Conservation (phyloP, 75 land plant species). For the Picea sitchensis region DNA sequence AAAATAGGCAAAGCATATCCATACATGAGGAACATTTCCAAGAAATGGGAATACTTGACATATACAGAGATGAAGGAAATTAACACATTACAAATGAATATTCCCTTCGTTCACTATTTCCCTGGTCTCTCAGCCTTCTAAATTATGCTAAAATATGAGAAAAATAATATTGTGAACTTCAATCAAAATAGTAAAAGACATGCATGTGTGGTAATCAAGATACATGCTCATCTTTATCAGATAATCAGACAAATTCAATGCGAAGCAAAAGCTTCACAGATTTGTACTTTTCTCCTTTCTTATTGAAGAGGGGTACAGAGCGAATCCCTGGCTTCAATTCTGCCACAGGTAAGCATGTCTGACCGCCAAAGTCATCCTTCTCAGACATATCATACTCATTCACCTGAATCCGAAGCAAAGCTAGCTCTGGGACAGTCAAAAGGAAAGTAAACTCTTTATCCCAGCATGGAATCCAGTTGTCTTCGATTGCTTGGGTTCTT, state of each 20-base stretch:
- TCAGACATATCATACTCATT: constrained; percentile 50
- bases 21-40: neutral
- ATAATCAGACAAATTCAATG: constrained; percentile 19
- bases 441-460: constrained; percentile 46
- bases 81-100: too few relatives aligned
- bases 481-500: constrained; percentile 45
- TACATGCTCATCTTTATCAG: neutral
- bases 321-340: constrained; percentile 60
- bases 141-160: neutral
- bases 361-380: constrained; percentile 74
- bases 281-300: constrained; percentile 35
- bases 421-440: constrained; percentile 66
- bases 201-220: neutral
- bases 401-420: constrained; percentile 66
- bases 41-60: neutral
- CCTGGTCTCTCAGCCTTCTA: neutral
- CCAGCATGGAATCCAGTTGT: constrained; percentile 68
- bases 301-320: constrained; percentile 43
- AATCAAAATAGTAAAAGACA: neutral
- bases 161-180: neutral
- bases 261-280: constrained; percentile 36
- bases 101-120: too few relatives aligned
- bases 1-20: neutral
- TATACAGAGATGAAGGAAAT: neutral
- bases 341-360: constrained; percentile 58